Evolutionary conservation across 345 rosid species (phyloP), one percentile per base, ranked within the genome.

Genomic region (Heritiera littoralis): DNA sequence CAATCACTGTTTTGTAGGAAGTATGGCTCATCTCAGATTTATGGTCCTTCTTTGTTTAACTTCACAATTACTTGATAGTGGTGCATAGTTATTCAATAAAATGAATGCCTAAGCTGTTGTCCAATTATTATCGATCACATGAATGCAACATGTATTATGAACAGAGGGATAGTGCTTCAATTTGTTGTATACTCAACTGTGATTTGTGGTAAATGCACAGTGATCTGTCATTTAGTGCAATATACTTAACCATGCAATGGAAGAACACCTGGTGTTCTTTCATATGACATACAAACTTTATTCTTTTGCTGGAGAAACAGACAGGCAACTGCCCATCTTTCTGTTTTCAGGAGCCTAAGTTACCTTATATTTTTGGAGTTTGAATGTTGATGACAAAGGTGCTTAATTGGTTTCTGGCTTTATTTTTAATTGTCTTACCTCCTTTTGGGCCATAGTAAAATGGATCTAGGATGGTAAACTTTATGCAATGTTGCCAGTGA

Each of bases 101-200:
- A n/a, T 58, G 63, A 71, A 71, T 30, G 43, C 20, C 59, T 49
- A 28, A 71, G 74, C 58, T 48, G 58, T 70, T 70, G 41, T 28
- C 74, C 40, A 20, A 3, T 40, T 49, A 48, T 49, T 12, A 1
- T 2, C 2, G 30, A 48, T 28, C 58, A 23, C 55, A 28, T 67
- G 74, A 70, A 40, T 15, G 41, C 1, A 49, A 49, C 74, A 17
- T 32, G 45, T 15, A 14, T 30, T 49, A 12, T 7, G 13, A 70
- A 58, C 43, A 7, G 43, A 70, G 28, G 59, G 45, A 30, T 30
- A 51, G 41, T 71, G 45, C 20, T 32, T 72, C 61, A 17, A 9
- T 72, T 72, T 17, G 9, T 23, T 72, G 45, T 51, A 52, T 32
- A 1, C 13, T 69, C 8, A 20, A 69, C 56, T 69, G 18, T 23